These are phyloP conservation scores for Wickerhamomyces rabaulensis DNA, from an alignment of 805 yeast species.

Conservation along the genomic window DNA sequence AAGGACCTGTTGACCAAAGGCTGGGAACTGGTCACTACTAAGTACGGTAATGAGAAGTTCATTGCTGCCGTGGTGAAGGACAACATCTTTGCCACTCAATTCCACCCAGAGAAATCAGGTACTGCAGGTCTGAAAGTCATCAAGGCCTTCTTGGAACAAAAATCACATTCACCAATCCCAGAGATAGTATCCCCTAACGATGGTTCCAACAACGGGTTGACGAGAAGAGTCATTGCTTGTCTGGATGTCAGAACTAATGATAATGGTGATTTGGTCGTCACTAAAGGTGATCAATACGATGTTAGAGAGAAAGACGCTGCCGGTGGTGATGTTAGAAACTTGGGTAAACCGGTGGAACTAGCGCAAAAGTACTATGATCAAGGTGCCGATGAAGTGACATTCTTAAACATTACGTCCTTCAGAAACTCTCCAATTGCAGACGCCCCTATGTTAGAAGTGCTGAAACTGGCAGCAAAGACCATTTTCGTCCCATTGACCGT, in stretches of 20 bases:
- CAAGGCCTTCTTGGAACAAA: conserved; percentile 56
- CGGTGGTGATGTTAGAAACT: conserved; percentile 69
- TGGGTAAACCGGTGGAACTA: conserved; percentile 94
- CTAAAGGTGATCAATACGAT: conserved; percentile 98
- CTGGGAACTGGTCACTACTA: conserved; percentile 72
- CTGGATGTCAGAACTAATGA: conserved; percentile 96
- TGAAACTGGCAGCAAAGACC: conserved; percentile 76
- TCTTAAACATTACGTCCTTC: conserved; percentile 91
- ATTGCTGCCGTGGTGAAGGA: conserved; percentile 75
- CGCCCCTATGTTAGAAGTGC: conserved; percentile 92
- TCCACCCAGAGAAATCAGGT: conserved; percentile 99
- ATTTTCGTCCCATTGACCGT: conserved; percentile 96
- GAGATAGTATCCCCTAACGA: conserved; percentile 24
- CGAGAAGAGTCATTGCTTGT: conserved; percentile 93
- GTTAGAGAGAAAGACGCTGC: conserved; percentile 71
- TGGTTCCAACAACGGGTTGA: conserved; percentile 55
- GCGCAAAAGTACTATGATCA: conserved; percentile 87
- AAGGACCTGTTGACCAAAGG: conserved; percentile 32
- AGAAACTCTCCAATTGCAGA: conserved; percentile 90
- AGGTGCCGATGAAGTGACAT: conserved; percentile 97
- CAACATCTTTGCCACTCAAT: conserved; percentile 91
- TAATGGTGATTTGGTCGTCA: conserved; percentile 90
- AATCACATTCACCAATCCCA: conserved; percentile 15
- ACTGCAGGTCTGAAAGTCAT: conserved; percentile 78
- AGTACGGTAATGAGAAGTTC: conserved; percentile 74